phyloP scores from a whole-genome alignment of 2,329 filamentous ascomycete genomes.

The Lasiodiplodia citricola region DNA sequence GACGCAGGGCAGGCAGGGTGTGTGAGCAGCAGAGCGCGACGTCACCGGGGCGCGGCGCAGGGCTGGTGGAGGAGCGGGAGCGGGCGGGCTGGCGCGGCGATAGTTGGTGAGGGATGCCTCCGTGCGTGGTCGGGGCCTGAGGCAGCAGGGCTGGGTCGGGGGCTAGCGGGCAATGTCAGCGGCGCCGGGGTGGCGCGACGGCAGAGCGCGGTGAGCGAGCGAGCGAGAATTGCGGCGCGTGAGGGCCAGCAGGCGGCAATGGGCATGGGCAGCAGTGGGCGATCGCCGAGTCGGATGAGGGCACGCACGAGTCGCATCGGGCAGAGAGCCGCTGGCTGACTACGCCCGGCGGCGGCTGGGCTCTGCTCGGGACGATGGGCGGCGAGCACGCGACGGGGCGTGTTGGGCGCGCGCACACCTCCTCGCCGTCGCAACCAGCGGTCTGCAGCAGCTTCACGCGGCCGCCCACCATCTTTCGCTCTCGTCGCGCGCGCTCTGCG shows the following conservation, averaged over 20 bases:
- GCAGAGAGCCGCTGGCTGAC: conserved; percentile 8
- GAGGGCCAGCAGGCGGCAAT: conserved; percentile 6
- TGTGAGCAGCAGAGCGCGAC: conserved; percentile 5
- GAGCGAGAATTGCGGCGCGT: background rate
- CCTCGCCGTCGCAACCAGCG: conserved; percentile 2
- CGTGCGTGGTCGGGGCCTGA: conserved; percentile 8
- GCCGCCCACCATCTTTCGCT: background rate
- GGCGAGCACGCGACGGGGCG: conserved; percentile 21
- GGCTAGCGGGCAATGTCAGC: background rate
- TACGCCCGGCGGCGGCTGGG: conserved; percentile 6
- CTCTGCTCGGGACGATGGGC: conserved; percentile 14
- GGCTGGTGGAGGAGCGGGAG: conserved; percentile 15
- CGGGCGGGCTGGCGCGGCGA: conserved; percentile 17
- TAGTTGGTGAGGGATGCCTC: conserved; percentile 2
- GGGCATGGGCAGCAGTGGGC: background rate
- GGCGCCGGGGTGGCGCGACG: background rate
- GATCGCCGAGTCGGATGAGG: conserved; percentile 22
- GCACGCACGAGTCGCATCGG: conserved; percentile 19
- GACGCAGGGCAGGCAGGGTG: background rate
- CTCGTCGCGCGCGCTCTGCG: conserved; percentile 16
- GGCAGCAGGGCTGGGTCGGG: background rate
- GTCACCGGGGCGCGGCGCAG: conserved; percentile 6
- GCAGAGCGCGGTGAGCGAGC: conserved; percentile 17
- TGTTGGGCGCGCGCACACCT: background rate
- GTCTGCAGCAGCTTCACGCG: conserved; percentile 16